Base-by-base conservation (phyloP, 176 grass and related monocot genomes). In the Oryza brachyantha region DNA sequence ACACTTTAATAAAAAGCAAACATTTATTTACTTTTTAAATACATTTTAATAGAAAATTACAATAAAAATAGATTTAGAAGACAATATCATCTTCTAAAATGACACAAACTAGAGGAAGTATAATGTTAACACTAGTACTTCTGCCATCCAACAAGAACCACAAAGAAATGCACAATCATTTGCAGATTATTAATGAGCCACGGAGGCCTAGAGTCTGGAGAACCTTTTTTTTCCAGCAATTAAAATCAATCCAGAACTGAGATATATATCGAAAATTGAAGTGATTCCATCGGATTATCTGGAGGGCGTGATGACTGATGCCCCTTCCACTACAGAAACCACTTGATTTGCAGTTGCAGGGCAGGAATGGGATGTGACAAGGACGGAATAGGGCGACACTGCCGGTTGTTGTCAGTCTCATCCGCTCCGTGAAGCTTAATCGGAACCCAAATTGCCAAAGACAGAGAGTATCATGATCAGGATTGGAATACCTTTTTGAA, bases 211-310 rank as follows among this genome's bases (percentile, higher is more conserved):
- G 6, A n/a, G n/a, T n/a, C n/a, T n/a, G n/a, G n/a, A n/a, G n/a
- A 50, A 12, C 4, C 5, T 43, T 50, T 19, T 16, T 16, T 32
- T 2, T 21, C 7, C 46, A 1, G 21, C 2, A 52, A 52, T 21
- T 16, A 52, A 21, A 52, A 52, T 52, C 46, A 7, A 52, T 52
- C 16, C 17, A 21, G 4, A 19, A 5, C 26, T 19, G 13, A 48
- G 57, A 72, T 64, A 70, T 62, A 70, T 17, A n/a, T n/a, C n/a
- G n/a, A n/a, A 81, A 41, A 32, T 32, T 54, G 73, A 82, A 43
- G 58, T n/a, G 79, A 83, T 87, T 83, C 79, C 37, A 13, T 7
- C 16, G 24, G 64, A 70, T 65, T 83, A 79, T 86, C 83, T 68
- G 13, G 16, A 24, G 2, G 25, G 2, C 29, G 62, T 75, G 63